These are phyloP conservation scores for Aureobasidium melanogenum DNA, from an alignment of 2,329 filamentous ascomycete genomes.

Conservation along the genomic window DNA sequence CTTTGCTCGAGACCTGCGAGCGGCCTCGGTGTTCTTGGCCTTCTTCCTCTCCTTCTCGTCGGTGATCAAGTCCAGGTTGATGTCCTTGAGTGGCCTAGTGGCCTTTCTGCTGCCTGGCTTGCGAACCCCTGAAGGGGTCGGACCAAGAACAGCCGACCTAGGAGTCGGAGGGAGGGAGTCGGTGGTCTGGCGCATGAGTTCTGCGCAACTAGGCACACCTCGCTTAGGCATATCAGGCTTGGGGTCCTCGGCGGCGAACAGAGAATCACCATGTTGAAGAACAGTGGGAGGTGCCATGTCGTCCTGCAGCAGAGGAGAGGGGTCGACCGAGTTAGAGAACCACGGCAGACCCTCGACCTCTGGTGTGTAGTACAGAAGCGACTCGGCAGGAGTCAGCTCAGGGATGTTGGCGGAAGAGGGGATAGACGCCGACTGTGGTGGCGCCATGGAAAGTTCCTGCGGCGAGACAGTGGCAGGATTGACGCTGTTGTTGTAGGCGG, in stretches of 20 bases:
- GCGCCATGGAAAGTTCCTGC: conserved; percentile 64
- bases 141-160: not conserved
- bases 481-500: conserved; percentile 19
- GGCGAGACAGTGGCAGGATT: conserved; percentile 62
- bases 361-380: not conserved
- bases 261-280: not conserved
- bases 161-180: not conserved
- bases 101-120: conserved; percentile 44
- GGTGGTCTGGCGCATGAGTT: not conserved
- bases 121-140: conserved; percentile 43
- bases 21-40: conserved; percentile 85
- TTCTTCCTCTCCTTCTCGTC: conserved; percentile 84
- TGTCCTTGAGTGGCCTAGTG: conserved; percentile 71
- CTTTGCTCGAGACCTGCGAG: conserved; percentile 82
- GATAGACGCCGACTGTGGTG: conserved; percentile 55
- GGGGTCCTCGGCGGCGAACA: not conserved
- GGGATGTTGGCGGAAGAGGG: conserved; percentile 78
- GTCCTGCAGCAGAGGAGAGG: not conserved
- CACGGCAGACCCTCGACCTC: conserved; percentile 52
- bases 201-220: not conserved
- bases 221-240: not conserved
- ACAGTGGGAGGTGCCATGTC: not conserved
- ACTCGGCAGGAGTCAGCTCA: conserved; percentile 41
- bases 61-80: conserved; percentile 58
- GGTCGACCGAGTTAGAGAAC: not conserved